Conservation (phyloP, 2,329 filamentous ascomycete species). For the Lecanoromycetidae sp. region DNA sequence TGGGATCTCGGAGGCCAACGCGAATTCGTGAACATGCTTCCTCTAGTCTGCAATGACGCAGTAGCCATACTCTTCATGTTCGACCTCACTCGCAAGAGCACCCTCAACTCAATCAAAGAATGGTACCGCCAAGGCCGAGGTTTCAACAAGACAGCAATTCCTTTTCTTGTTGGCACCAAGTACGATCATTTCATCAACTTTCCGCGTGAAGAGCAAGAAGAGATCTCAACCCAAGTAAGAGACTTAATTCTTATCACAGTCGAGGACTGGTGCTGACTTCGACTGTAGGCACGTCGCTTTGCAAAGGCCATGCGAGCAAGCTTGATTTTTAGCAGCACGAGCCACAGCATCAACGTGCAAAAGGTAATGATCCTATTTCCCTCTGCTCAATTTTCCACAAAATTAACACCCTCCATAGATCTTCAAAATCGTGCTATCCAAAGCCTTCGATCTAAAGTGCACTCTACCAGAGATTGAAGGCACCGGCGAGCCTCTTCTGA, state of each 20-base stretch:
- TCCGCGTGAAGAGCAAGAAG: slow-evolving; percentile 90
- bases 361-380: slow-evolving; percentile 49
- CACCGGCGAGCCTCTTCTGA: slow-evolving; percentile 82
- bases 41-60: slow-evolving; percentile 97
- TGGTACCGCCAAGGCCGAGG: slow-evolving; percentile 97
- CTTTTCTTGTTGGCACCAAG: slow-evolving; percentile 92
- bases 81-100: slow-evolving; percentile 94
- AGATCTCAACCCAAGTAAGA: slow-evolving; percentile 85
- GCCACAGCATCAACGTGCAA: slow-evolving; percentile 98
- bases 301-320: slow-evolving; percentile 97
- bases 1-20: slow-evolving; percentile 97
- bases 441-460: slow-evolving; percentile 97
- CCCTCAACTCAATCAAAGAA: slow-evolving; percentile 97
- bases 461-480: slow-evolving; percentile 99
- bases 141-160: slow-evolving; percentile 99
- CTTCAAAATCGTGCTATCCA: slow-evolving; percentile 98
- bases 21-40: slow-evolving; percentile 99
- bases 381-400: not conserved
- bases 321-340: slow-evolving; percentile 96
- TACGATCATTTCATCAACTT: slow-evolving; percentile 99
- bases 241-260: not conserved
- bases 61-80: slow-evolving; percentile 99
- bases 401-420: slow-evolving; percentile 50
- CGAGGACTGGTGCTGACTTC: slow-evolving; percentile 20
- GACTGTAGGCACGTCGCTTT: slow-evolving; percentile 68